These are phyloP conservation scores for Blastomyces gilchristii DNA, from an alignment of 2,329 filamentous ascomycete genomes.

Conservation along the genomic window DNA sequence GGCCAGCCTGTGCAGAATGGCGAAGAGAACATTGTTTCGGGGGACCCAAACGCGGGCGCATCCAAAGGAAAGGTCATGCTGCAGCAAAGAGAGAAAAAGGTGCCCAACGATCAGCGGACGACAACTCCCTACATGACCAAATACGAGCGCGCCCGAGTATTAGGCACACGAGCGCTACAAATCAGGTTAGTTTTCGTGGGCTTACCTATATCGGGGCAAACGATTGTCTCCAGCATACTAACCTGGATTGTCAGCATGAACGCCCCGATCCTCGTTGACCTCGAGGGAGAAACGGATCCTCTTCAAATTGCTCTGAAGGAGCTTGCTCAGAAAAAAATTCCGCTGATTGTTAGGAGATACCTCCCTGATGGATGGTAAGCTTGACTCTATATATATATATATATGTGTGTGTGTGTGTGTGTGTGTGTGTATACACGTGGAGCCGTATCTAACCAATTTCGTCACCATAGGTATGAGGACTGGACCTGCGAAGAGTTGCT, in stretches of 20 bases:
- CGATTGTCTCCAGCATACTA: slow-evolving; percentile 14
- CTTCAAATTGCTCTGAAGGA: slow-evolving; percentile 97
- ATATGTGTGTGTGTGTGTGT: too few relatives aligned
- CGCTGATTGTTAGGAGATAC: slow-evolving; percentile 86
- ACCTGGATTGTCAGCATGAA: slow-evolving; percentile 61
- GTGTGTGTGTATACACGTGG: neutral
- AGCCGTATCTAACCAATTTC: neutral
- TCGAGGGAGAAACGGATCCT: slow-evolving; percentile 95
- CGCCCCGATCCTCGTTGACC: slow-evolving; percentile 87
- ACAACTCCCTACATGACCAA: slow-evolving; percentile 99
- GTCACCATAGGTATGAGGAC: slow-evolving; percentile 72
- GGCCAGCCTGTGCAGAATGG: slow-evolving; percentile 36
- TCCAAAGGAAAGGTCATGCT: slow-evolving; percentile 45
- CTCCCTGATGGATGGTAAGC: slow-evolving; percentile 91
- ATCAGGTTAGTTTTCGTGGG: slow-evolving; percentile 59
- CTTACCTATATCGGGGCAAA: neutral
- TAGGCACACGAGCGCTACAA: slow-evolving; percentile 87
- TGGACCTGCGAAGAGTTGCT: slow-evolving; percentile 97
- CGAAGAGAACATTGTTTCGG: slow-evolving; percentile 35
- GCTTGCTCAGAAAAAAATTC: slow-evolving; percentile 96
- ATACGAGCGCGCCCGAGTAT: slow-evolving; percentile 87
- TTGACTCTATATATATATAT: neutral
- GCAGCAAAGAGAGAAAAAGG: slow-evolving; percentile 65
- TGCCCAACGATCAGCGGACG: slow-evolving; percentile 73
- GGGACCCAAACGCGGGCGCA: slow-evolving; percentile 41